Evolutionary conservation across 2,329 filamentous ascomycete genomes (phyloP).

Genomic region (Microcyclospora tardicrescens): DNA sequence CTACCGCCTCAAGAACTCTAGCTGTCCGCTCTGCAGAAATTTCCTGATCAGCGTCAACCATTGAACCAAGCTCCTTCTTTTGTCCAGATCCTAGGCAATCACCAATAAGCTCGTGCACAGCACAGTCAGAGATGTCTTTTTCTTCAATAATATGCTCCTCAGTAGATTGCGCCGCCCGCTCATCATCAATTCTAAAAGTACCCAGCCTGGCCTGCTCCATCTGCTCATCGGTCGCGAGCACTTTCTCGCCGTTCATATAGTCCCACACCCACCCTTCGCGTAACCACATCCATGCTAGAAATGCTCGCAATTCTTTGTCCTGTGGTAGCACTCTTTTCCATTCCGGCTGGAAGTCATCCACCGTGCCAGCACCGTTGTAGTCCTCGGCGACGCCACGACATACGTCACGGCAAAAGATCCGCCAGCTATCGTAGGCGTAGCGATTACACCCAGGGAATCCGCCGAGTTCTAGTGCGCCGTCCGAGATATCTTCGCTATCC

Average conservation of each 20-base stretch:
- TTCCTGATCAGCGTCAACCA: too few species aligned
- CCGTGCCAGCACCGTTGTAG: conserved; percentile 48
- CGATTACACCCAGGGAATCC: conserved; percentile 65
- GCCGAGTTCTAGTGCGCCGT: conserved; percentile 66
- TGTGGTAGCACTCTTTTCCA: conserved; percentile 76
- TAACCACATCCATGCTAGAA: conserved; percentile 83
- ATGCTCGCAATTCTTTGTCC: conserved; percentile 84
- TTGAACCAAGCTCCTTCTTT: too few species aligned
- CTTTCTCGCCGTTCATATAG: conserved; percentile 52
- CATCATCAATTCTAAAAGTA: too few species aligned
- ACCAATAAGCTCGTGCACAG: too few species aligned
- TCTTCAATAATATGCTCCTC: too few species aligned
- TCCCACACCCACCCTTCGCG: conserved; percentile 76
- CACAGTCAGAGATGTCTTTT: too few species aligned
- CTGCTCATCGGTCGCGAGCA: conserved; percentile 41
- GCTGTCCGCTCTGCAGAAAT: too few species aligned
- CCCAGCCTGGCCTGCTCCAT: conserved; percentile 5
- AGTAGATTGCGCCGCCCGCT: too few species aligned
- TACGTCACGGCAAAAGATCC: conserved; percentile 80
- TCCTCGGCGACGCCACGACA: conserved; percentile 52
- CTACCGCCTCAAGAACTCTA: too few species aligned
- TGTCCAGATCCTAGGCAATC: too few species aligned
- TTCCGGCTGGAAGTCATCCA: conserved; percentile 57
- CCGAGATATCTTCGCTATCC: conserved; percentile 32
- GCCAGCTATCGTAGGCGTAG: conserved; percentile 81